Evolutionary conservation across 2,329 filamentous ascomycete species (phyloP).

Genomic region (Aspergillus floridensis): DNA sequence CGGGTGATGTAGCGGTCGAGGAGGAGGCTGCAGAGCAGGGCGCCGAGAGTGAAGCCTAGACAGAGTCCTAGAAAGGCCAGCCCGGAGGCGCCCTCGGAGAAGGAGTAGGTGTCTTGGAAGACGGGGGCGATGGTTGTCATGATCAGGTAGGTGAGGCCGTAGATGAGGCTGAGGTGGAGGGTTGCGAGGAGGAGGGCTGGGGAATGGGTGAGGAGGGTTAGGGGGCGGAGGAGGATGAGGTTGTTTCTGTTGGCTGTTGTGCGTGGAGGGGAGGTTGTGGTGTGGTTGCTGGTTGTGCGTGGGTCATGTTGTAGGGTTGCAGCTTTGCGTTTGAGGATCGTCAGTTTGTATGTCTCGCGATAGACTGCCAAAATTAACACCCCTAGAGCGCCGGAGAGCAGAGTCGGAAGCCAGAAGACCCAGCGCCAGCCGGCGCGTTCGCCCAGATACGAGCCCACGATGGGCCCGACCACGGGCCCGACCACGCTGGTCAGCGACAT

Average conservation of each 20-base stretch:
- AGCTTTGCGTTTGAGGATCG: conserved; percentile 1
- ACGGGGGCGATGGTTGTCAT: conserved; percentile 9
- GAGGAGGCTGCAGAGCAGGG: conserved; percentile 2
- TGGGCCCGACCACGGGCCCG: conserved; percentile 1
- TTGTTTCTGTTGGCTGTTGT: neutral
- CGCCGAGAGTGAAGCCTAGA: conserved; percentile 5
- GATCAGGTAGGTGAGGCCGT: conserved; percentile 15
- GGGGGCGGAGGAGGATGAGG: conserved; percentile 10
- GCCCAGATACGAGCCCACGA: conserved; percentile 1
- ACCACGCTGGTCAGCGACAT: neutral
- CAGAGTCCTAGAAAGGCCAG: conserved; percentile 14
- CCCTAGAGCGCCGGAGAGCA: neutral
- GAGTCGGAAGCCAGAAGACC: conserved; percentile 6
- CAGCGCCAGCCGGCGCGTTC: conserved; percentile 5
- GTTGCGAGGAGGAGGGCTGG: conserved; percentile 10
- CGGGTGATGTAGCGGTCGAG: neutral
- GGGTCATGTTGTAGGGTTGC: neutral
- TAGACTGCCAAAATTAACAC: neutral
- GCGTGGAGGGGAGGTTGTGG: neutral
- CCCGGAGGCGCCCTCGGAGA: conserved; percentile 2
- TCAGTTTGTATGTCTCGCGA: conserved; percentile 5
- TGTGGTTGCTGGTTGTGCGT: neutral
- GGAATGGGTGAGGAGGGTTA: conserved; percentile 9
- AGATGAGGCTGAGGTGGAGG: conserved; percentile 13
- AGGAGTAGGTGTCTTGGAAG: neutral